Base-by-base conservation (phyloP, 495 filamentous ascomycete genomes). In the Penicillium pancosmium region DNA sequence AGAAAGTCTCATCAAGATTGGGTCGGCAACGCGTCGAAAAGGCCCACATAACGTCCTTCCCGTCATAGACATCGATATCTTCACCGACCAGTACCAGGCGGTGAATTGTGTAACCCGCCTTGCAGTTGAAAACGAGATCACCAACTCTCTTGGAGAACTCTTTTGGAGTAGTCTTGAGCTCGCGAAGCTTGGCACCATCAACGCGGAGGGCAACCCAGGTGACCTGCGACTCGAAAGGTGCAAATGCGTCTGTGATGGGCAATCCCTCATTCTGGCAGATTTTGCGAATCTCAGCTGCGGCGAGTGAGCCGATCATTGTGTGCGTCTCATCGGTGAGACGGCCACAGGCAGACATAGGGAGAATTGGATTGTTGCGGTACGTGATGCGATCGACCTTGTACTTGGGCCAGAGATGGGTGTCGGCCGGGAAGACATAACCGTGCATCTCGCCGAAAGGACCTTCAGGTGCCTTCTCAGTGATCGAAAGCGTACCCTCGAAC, bases 321-420 rank as follows among this genome's bases (percentile, higher is more conserved):
- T 75, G 69, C 57, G 70, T 74, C 41, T 76, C 76, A 59, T 79
- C 73, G 0, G 74, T 71, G 7, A 71, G 38, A 2, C 73, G 56
- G 23, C 76, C 75, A 15, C 64, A 65, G 4, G 63, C 47, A 2
- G 67, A 75, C 31, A 78, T 69, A 4, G 76, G 76, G 10, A 78
- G 50, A 46, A 78, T 78, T 0, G 74, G 56, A 33, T 70, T 59
- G 44, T 74, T 66, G 33, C 74, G 73, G 49, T 78, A 73, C 16
- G 76, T 78, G 55, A 78, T 77, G n/a, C 57, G 52, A 43, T 77
- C 74, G 35, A 77, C 71, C 27, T 68, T 77, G 61, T 70, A 74
- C 10, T 60, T 52, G 0, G 72, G 73, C 50, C 63, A 62, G 4
- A 44, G 50, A 9, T 67, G 65, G 7, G 44, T 48, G 21, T 76